These are phyloP conservation scores for Penicillium fimorum DNA, from an alignment of 495 filamentous ascomycete species.

Conservation along the genomic window DNA sequence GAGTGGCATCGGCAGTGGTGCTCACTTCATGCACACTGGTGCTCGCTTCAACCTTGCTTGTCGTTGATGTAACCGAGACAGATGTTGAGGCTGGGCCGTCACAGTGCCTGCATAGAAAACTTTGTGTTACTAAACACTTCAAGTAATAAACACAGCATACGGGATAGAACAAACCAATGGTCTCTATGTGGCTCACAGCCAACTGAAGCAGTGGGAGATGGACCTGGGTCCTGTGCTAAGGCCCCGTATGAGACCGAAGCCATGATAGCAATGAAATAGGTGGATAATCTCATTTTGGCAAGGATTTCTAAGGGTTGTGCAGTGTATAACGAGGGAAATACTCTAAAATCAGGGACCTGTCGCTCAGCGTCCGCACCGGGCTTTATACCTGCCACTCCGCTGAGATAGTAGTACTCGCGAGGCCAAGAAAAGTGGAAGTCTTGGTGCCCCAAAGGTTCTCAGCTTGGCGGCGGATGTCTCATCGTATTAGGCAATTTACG, in stretches of 20 bases:
- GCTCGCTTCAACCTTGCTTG: background rate
- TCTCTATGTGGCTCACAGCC: constrained; percentile 36
- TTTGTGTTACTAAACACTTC: background rate
- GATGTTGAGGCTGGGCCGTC: constrained; percentile 23
- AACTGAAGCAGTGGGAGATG: constrained; percentile 31
- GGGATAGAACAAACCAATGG: constrained; percentile 28
- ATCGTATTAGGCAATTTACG: background rate
- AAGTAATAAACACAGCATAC: background rate
- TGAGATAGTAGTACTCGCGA: background rate
- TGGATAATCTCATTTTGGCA: background rate
- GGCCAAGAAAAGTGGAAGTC: constrained; percentile 19
- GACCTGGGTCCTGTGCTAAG: constrained; percentile 20
- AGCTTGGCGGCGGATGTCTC: constrained; percentile 2
- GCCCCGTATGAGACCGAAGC: constrained; percentile 17
- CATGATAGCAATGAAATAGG: constrained; percentile 16
- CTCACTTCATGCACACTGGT: background rate
- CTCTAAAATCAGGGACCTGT: background rate
- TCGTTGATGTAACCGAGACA: constrained; percentile 7
- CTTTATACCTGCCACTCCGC: background rate
- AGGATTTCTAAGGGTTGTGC: background rate
- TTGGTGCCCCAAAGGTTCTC: constrained; percentile 29
- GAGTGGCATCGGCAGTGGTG: constrained; percentile 7
- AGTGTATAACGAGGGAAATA: background rate
- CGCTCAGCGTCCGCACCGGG: background rate
- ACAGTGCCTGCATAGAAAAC: background rate